phyloP scores from a whole-genome alignment of 2,329 filamentous ascomycete genomes.

The Fusarium caatingaense region DNA sequence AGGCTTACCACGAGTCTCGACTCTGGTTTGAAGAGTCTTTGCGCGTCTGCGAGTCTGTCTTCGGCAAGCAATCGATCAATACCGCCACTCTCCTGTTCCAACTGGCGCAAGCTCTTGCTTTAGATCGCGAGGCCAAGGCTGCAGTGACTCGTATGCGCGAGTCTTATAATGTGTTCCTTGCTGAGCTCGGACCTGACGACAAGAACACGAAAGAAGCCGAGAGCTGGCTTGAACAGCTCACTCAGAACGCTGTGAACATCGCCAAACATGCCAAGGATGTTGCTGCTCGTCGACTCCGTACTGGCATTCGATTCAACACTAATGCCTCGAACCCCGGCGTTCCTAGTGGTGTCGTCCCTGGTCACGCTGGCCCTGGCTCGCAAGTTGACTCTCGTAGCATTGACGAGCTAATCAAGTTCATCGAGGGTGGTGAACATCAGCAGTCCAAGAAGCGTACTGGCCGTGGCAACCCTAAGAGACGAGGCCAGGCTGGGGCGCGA shows the following conservation, averaged over 20 bases:
- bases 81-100: slow-evolving; percentile 97
- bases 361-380: slow-evolving; percentile 45
- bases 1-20: slow-evolving; percentile 93
- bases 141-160: slow-evolving; percentile 95
- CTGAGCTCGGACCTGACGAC: slow-evolving; percentile 86
- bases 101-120: slow-evolving; percentile 90
- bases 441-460: slow-evolving; percentile 67
- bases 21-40: slow-evolving; percentile 97
- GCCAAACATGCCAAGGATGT: slow-evolving; percentile 93
- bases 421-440: slow-evolving; percentile 77
- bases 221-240: slow-evolving; percentile 95
- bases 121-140: slow-evolving; percentile 94
- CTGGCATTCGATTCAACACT: slow-evolving; percentile 73
- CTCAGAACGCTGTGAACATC: slow-evolving; percentile 92
- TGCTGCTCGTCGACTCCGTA: slow-evolving; percentile 77
- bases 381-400: slow-evolving; percentile 83
- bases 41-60: slow-evolving; percentile 87
- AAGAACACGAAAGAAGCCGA: slow-evolving; percentile 99
- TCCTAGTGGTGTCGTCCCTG: slow-evolving; percentile 49
- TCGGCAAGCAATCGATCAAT: slow-evolving; percentile 90
- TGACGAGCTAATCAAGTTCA: slow-evolving; percentile 93
- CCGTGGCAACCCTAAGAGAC: slow-evolving; percentile 67
- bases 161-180: slow-evolving; percentile 94
- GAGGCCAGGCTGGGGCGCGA: slow-evolving; percentile 52
- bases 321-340: slow-evolving; percentile 44